These are phyloP conservation scores for Diphasiastrum complanatum DNA, from an alignment of 83 land plant genomes.

Conservation along the genomic window DNA sequence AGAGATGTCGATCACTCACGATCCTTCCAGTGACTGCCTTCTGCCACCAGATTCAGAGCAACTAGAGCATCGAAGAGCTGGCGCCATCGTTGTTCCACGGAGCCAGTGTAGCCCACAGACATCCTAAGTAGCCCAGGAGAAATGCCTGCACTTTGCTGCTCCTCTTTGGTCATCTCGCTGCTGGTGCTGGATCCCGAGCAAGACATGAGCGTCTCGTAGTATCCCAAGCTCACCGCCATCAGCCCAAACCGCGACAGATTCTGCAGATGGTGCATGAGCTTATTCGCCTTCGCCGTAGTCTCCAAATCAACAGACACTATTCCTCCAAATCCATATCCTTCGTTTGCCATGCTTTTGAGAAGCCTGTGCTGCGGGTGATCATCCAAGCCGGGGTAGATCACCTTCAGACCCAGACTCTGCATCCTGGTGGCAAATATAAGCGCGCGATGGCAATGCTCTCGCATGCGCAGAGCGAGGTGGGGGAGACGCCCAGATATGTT, in stretches of 20 bases:
- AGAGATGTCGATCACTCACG: too few species aligned
- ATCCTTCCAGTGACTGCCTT: too few species aligned
- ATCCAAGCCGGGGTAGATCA: slow-evolving; percentile 87
- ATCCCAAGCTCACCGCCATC: slow-evolving; percentile 92
- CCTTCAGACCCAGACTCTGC: slow-evolving; percentile 68
- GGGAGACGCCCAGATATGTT: slow-evolving; percentile 77
- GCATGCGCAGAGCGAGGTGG: slow-evolving; percentile 73
- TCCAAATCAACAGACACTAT: slow-evolving; percentile 71
- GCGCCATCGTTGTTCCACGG: slow-evolving; percentile 76
- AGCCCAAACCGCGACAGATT: slow-evolving; percentile 70
- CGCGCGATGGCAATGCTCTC: slow-evolving; percentile 77
- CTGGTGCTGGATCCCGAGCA: slow-evolving; percentile 94
- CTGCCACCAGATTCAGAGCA: too few species aligned
- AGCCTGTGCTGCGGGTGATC: slow-evolving; percentile 76
- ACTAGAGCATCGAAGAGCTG: slow-evolving; percentile 81
- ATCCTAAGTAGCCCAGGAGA: slow-evolving; percentile 77
- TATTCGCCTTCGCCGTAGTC: slow-evolving; percentile 65
- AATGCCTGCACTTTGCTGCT: slow-evolving; percentile 58
- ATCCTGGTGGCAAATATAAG: slow-evolving; percentile 47
- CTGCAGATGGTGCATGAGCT: slow-evolving; percentile 67
- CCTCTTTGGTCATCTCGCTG: slow-evolving; percentile 70
- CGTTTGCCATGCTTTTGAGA: slow-evolving; percentile 29
- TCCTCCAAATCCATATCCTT: slow-evolving; percentile 81
- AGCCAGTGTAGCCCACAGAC: slow-evolving; percentile 80
- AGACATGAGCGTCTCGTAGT: slow-evolving; percentile 94